Evolutionary conservation across 208 protist species (phyloP), one percentile per base, ranked within the genome.

Genomic region (Acanthamoeba quina): DNA sequence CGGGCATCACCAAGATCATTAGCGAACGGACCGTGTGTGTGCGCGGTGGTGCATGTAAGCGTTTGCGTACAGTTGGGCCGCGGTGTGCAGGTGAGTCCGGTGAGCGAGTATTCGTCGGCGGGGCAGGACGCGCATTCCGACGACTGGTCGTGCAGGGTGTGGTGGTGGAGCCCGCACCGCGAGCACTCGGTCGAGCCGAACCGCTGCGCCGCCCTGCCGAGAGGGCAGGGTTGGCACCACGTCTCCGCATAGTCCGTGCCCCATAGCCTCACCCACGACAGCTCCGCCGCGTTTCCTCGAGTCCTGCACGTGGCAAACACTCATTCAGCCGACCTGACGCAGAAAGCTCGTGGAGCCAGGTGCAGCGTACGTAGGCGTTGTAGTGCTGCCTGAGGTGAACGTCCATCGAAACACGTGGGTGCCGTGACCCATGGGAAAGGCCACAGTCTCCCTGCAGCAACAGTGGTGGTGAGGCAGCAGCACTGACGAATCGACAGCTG

Each of bases 361-460:
- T 10, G 15, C 19, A 26, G 13, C 29, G n/a, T 78, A 78, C 70
- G 10, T 49, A 15, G 70, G 70, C 13, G 70, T 78, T 17, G n/a
- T 78, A 15, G 37, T 19, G 17, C 31, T 62, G 80, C 80, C 83
- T 11, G 19, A 17, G 37, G 37, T 90, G 26, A 90, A 90, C 2
- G 26, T 90, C 83, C 83, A 90, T 41, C 37, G n/a, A 24, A 90
- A 66, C 10, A 68, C 41, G 37, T 90, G 83, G 9, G 83, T 90
- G 11, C 83, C 83, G 26, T 49, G 52, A 19, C 37, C 83, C 24
- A 90, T n/a, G 17, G 83, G 17, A 15, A 90, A 58, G 10, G 15
- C 37, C 37, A 72, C 44, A 21, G 26, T 90, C 34, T 90, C 60
- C 83, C 83, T 72, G 52, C 31, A 37, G 21, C 24, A 19, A 24